Percentiles rank a stretch among this genome's conserved stretches.
Evolutionary conservation across 768 basidiomycete genomes (phyloP).

Genomic region (Collybia nuda): DNA sequence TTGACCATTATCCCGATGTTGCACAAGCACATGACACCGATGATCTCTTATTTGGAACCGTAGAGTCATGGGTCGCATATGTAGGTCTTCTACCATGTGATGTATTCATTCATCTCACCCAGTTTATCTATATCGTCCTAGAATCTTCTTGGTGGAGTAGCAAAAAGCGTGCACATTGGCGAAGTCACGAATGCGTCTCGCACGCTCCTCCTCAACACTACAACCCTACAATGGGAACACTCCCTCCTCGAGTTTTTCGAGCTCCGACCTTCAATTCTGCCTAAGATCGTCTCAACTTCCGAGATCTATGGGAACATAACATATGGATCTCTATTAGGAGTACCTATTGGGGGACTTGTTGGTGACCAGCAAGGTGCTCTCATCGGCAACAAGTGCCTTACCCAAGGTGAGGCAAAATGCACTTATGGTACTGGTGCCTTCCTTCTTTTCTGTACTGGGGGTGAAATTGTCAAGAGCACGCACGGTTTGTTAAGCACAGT

Average conservation of each 20-base stretch:
- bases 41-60: slow-evolving; percentile 87
- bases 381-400: slow-evolving; percentile 93
- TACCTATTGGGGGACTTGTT: slow-evolving; percentile 88
- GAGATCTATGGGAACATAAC: slow-evolving; percentile 86
- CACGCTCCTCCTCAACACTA: slow-evolving; percentile 86
- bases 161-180: slow-evolving; percentile 74
- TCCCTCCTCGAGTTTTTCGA: slow-evolving; percentile 86
- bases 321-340: slow-evolving; percentile 64
- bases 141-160: slow-evolving; percentile 82
- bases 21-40: slow-evolving; percentile 76
- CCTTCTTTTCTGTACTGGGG: slow-evolving; percentile 91
- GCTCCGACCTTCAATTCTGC: slow-evolving; percentile 74
- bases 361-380: slow-evolving; percentile 99
- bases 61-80: slow-evolving; percentile 96
- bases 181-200: slow-evolving; percentile 97
- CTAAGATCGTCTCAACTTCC: slow-evolving; percentile 86
- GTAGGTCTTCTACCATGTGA: slow-evolving; percentile 37
- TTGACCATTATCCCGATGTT: slow-evolving; percentile 81
- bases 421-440: slow-evolving; percentile 99
- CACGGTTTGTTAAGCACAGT: slow-evolving; percentile 92
- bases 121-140: slow-evolving; percentile 21
- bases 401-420: slow-evolving; percentile 93
- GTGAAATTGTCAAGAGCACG: slow-evolving; percentile 77
- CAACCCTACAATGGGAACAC: slow-evolving; percentile 80
- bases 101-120: slow-evolving; percentile 9